phyloP scores from a whole-genome alignment of 1,284 basidiomycete genomes.

The Leccinum fuscescens region DNA sequence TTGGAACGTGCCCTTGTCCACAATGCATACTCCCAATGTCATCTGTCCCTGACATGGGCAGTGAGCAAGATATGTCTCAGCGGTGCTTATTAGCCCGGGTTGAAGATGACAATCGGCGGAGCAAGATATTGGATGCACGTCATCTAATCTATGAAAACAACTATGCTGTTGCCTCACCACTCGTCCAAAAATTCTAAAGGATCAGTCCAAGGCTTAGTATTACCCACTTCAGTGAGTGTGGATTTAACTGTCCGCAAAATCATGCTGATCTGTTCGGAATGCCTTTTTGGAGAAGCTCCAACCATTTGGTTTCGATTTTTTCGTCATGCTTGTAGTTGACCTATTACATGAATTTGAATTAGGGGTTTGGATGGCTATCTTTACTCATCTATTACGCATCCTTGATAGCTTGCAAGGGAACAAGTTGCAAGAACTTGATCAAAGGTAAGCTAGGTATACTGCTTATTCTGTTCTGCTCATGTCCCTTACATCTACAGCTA shows the following conservation, averaged over 20 bases:
- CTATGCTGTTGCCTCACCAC: background rate
- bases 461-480: no score
- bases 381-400: background rate
- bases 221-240: background rate
- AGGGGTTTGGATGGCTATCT: background rate
- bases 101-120: no score
- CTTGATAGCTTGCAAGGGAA: background rate
- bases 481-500: background rate
- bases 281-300: background rate
- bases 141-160: background rate
- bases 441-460: background rate
- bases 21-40: background rate
- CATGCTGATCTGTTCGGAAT: background rate
- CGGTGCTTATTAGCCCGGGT: no score
- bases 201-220: background rate
- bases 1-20: background rate
- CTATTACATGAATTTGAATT: background rate
- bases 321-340: background rate
- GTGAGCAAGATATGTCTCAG: background rate
- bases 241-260: background rate
- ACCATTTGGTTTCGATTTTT: background rate
- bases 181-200: background rate
- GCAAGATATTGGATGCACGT: background rate
- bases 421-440: background rate
- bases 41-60: background rate